Evolutionary conservation across 1,284 basidiomycete species (phyloP).

Genomic region (Naganishia albida): DNA sequence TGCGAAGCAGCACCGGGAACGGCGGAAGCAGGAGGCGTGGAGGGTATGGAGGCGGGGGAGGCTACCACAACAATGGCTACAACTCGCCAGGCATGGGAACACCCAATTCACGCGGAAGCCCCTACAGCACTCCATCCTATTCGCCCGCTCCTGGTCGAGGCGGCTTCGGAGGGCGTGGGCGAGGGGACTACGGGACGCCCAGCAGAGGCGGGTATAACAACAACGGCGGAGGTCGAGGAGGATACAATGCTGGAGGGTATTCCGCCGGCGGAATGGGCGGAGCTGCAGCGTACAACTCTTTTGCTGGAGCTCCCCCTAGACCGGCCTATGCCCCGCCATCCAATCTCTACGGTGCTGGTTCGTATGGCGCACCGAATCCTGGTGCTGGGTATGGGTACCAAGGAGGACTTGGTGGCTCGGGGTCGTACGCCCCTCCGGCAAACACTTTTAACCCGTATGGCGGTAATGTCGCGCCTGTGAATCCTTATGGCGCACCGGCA

Average conservation of each 20-base stretch:
- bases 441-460: constrained; percentile 18
- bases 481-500: constrained; percentile 34
- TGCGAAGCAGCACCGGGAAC: constrained; percentile 55
- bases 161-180: constrained; percentile 14
- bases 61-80: constrained; percentile 28
- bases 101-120: constrained; percentile 11
- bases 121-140: constrained; percentile 19
- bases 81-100: constrained; percentile 26
- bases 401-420: constrained; percentile 16
- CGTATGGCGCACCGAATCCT: not conserved
- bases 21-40: constrained; percentile 47
- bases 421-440: constrained; percentile 5
- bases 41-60: constrained; percentile 41
- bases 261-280: constrained; percentile 31
- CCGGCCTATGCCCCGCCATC: not conserved
- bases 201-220: constrained; percentile 5
- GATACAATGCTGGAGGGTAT: constrained; percentile 31
- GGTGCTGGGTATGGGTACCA: constrained; percentile 7
- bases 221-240: constrained; percentile 21
- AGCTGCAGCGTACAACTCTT: constrained; percentile 17
- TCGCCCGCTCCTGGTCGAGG: constrained; percentile 9
- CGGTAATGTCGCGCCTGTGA: constrained; percentile 13
- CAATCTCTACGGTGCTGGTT: not conserved
- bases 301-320: constrained; percentile 1
- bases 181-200: constrained; percentile 12